Base-by-base conservation (phyloP, 2,329 filamentous ascomycete species). In the Elsinoe batatas region DNA sequence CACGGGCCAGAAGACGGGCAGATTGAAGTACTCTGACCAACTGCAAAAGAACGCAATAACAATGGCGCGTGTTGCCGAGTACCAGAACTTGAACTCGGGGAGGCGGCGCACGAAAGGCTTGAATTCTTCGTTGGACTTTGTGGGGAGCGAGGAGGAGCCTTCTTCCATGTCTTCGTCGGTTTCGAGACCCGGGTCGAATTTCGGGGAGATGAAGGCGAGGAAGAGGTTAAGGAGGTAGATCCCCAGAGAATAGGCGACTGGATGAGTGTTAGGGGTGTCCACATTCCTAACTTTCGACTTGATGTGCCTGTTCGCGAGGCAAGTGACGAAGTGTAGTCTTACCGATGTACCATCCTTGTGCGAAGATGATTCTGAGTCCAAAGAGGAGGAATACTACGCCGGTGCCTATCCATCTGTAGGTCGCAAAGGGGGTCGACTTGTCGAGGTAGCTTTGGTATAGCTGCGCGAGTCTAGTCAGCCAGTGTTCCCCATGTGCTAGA, bases 31-130 rank as follows among this genome's bases (percentile, higher is more conserved):
- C 67, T 87, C 79, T 71, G 94, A 95, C 87, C 89, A 97, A 64
- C 84, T 89, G 81, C 91, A 96, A 60, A 84, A 62, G 70, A 97
- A 95, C 36, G 80, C 83, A 66, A 97, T 88, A 62, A 77, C 69
- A 64, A 97, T 81, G 56, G 91, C 91, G 67, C 90, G 83, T 56
- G 91, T 97, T 54, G 91, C 90, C 66, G 88, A 87, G 76, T 96
- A 89, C 93, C 93, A 98, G 79, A 98, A 98, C 80, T 98, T 98
- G 81, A 98, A 98, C 74, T 98, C 93, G 56, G 93, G 93, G 20
- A 98, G 82, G 58, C 93, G 82, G 67, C 93, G 83, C 69, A 98
- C 96, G 68, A 98, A 98, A 3, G 93, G 93, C 61, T 90, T 84
- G 78, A 98, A 98, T 76, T 98, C 93, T 68, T 98, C 91, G 68